phyloP scores from a whole-genome alignment of 2,329 filamentous ascomycete genomes.

The Phialophora tarda region DNA sequence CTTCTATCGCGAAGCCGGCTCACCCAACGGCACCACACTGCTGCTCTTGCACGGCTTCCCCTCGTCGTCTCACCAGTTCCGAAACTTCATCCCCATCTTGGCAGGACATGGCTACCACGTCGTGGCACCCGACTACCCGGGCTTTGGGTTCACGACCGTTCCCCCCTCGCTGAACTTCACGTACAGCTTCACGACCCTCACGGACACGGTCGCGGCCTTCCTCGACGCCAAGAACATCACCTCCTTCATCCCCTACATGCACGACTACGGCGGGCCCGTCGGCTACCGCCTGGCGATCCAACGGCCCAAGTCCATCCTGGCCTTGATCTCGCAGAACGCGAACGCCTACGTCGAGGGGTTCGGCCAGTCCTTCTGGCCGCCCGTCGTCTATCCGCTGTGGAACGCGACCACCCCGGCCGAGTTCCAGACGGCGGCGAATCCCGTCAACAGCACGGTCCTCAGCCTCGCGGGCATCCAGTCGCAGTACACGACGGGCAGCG shows the following conservation, averaged over 20 bases:
- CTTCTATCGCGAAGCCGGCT: constrained; percentile 17
- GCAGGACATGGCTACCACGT: constrained; percentile 48
- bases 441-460: constrained; percentile 47
- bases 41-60: constrained; percentile 56
- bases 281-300: constrained; percentile 60
- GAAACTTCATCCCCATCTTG: constrained; percentile 54
- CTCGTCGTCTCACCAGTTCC: constrained; percentile 53
- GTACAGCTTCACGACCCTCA: constrained; percentile 61
- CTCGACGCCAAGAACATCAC: constrained; percentile 53
- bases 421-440: constrained; percentile 52
- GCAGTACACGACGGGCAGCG: constrained; percentile 41
- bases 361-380: constrained; percentile 56
- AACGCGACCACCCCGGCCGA: constrained; percentile 30
- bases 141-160: constrained; percentile 62
- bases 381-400: constrained; percentile 43
- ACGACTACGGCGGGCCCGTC: constrained; percentile 66
- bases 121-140: constrained; percentile 64
- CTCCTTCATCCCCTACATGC: constrained; percentile 63
- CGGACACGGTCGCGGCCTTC: constrained; percentile 56
- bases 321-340: constrained; percentile 65
- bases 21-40: constrained; percentile 42
- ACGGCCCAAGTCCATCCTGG: constrained; percentile 54
- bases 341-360: constrained; percentile 67
- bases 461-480: constrained; percentile 45
- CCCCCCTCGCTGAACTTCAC: constrained; percentile 50